phyloP scores from a whole-genome alignment of 2,329 filamentous ascomycete genomes.

The Juglanconis oblonga region DNA sequence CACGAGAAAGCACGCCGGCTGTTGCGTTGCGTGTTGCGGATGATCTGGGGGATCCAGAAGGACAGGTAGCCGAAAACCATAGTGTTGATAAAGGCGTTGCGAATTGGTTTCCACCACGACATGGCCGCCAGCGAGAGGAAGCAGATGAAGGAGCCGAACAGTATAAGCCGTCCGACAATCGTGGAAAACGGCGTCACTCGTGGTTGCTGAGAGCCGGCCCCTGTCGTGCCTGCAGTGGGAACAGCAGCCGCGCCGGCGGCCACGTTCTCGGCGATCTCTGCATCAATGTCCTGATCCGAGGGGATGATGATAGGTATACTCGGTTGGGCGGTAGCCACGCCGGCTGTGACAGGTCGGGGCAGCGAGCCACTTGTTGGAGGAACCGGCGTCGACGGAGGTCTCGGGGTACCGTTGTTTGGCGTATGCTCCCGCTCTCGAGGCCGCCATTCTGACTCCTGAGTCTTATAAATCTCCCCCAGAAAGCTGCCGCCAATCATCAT shows the following conservation, averaged over 20 bases:
- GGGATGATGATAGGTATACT: conserved; percentile 55
- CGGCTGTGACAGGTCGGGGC: conserved; percentile 39
- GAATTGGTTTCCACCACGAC: conserved; percentile 56
- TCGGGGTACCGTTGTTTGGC: conserved; percentile 23
- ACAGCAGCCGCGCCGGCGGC: conserved; percentile 32
- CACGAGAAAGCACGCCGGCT: conserved; percentile 88
- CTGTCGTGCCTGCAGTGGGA: conserved; percentile 27
- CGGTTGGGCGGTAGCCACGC: conserved; percentile 8
- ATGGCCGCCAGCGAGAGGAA: conserved; percentile 59
- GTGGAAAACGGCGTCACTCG: conserved; percentile 45
- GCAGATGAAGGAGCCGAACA: conserved; percentile 52
- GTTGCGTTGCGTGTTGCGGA: conserved; percentile 85
- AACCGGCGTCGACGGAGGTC: conserved; percentile 24
- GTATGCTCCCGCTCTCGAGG: conserved; percentile 35
- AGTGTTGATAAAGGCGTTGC: conserved; percentile 57
- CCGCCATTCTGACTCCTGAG: conserved; percentile 57
- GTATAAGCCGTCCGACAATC: conserved; percentile 55
- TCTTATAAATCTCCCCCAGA: conserved; percentile 56
- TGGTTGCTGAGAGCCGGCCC: conserved; percentile 28
- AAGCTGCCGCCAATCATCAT: conserved; percentile 58
- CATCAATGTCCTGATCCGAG: conserved; percentile 61
- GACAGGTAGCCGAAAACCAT: conserved; percentile 77
- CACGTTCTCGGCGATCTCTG: conserved; percentile 49
- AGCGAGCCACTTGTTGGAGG: conserved; percentile 30
- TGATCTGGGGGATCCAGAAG: conserved; percentile 89